phyloP scores from a whole-genome alignment of 2,329 filamentous ascomycete genomes.

The Ophiobolus disseminans region DNA sequence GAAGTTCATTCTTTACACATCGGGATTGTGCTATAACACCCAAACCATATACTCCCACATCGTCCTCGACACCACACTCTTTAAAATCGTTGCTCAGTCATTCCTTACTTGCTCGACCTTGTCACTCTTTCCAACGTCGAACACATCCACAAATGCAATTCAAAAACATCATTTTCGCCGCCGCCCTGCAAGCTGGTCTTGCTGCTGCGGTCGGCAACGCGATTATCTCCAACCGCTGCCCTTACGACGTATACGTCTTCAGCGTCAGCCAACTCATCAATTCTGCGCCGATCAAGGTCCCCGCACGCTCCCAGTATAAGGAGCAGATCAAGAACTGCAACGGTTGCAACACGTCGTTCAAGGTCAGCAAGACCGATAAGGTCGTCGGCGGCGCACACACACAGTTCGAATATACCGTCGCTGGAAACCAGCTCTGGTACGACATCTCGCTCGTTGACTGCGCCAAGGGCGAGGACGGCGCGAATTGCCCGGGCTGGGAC shows the following conservation, averaged over 20 bases:
- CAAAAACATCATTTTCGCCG: conserved; percentile 23
- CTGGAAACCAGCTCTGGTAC: conserved; percentile 28
- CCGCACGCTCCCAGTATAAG: conserved; percentile 25
- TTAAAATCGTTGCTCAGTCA: no score
- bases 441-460: conserved; percentile 41
- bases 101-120: no score
- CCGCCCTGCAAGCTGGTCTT: conserved; percentile 26
- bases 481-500: conserved; percentile 30
- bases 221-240: conserved; percentile 33
- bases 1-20: no score
- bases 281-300: conserved; percentile 17
- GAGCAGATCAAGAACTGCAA: conserved; percentile 27
- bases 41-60: not conserved
- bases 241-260: conserved; percentile 37
- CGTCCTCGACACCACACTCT: not conserved
- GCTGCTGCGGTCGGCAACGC: conserved; percentile 27
- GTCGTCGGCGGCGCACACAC: conserved; percentile 29
- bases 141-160: conserved; percentile 19
- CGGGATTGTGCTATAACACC: not conserved
- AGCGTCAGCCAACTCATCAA: conserved; percentile 20
- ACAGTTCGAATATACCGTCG: conserved; percentile 38
- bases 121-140: conserved; percentile 3
- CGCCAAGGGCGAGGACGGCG: conserved; percentile 26
- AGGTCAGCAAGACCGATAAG: conserved; percentile 33
- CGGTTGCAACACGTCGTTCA: conserved; percentile 30